phyloP scores from a whole-genome alignment of 768 basidiomycete species.

The Naganishia vishniacii region DNA sequence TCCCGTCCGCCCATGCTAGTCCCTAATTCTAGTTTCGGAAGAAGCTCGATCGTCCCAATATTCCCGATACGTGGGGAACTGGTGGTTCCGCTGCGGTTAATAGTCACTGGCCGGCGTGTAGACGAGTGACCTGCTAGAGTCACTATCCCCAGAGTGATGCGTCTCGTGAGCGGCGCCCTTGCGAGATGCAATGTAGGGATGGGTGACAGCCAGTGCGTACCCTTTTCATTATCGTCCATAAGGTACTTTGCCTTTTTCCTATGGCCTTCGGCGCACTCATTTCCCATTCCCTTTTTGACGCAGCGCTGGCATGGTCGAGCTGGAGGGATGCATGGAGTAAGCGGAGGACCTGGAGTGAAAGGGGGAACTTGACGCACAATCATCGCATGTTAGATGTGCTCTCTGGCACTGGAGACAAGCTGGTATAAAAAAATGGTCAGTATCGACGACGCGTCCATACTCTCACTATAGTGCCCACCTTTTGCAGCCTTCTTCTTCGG shows the following conservation, averaged over 20 bases:
- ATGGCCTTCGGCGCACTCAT: constrained; percentile 84
- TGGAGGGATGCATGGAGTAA: constrained; percentile 45
- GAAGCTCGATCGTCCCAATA: not conserved
- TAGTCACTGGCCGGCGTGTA: not conserved
- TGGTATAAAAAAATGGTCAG: constrained; percentile 47
- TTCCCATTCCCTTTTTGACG: constrained; percentile 82
- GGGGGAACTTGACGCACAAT: constrained; percentile 60
- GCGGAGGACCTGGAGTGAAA: not conserved
- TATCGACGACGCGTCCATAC: too few species aligned
- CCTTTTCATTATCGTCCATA: constrained; percentile 85
- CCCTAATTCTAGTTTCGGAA: not conserved
- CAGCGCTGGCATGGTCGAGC: constrained; percentile 95
- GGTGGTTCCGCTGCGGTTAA: not conserved
- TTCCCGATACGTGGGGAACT: constrained; percentile 9
- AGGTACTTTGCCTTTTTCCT: constrained; percentile 98
- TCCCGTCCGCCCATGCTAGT: not conserved
- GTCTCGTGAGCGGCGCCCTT: too few species aligned
- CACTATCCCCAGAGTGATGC: not conserved
- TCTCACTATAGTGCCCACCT: constrained; percentile 21
- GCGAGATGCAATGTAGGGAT: too few species aligned
- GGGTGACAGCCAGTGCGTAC: too few species aligned
- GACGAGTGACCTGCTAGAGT: constrained; percentile 13
- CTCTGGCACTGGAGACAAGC: constrained; percentile 96
- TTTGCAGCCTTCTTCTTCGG: constrained; percentile 67
- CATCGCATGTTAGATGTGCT: constrained; percentile 97